phyloP scores from a whole-genome alignment of 805 yeast species.

The Nakazawaea anatomiae region DNA sequence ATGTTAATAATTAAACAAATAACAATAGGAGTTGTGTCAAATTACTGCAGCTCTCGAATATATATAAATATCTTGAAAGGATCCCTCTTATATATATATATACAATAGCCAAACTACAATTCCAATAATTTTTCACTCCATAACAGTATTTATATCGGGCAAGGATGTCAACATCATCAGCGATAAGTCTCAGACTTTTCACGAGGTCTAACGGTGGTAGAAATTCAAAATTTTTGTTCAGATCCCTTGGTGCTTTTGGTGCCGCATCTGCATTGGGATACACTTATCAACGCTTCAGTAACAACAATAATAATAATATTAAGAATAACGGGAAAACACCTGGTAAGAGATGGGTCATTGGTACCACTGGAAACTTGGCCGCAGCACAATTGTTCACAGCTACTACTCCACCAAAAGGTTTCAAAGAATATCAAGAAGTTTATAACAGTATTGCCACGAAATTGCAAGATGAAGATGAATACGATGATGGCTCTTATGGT shows the following conservation, averaged over 20 bases:
- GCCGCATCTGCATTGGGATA: slow-evolving; percentile 2
- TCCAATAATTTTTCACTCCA: too few relatives aligned
- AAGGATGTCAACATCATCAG: neutral
- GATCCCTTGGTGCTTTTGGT: neutral
- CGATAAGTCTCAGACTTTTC: neutral
- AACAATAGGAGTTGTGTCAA: neutral
- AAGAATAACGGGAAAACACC: neutral
- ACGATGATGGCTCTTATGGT: slow-evolving; percentile 57
- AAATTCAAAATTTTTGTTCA: neutral
- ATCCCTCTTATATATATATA: too few relatives aligned
- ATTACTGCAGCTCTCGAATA: neutral
- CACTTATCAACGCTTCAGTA: neutral
- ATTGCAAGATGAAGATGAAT: slow-evolving; percentile 48
- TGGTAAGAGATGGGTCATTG: slow-evolving; percentile 5
- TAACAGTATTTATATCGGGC: too few relatives aligned
- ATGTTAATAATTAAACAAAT: neutral
- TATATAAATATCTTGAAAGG: neutral
- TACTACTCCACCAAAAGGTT: slow-evolving; percentile 18
- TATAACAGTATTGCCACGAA: slow-evolving; percentile 70
- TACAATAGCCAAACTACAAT: too few relatives aligned
- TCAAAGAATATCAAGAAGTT: slow-evolving; percentile 54
- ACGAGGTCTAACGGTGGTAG: too few relatives aligned
- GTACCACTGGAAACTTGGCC: neutral
- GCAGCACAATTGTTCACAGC: neutral
- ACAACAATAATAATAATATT: neutral